Conservation (phyloP, 2,329 filamentous ascomycete genomes). For the Neofusicoccum umdonicola region DNA sequence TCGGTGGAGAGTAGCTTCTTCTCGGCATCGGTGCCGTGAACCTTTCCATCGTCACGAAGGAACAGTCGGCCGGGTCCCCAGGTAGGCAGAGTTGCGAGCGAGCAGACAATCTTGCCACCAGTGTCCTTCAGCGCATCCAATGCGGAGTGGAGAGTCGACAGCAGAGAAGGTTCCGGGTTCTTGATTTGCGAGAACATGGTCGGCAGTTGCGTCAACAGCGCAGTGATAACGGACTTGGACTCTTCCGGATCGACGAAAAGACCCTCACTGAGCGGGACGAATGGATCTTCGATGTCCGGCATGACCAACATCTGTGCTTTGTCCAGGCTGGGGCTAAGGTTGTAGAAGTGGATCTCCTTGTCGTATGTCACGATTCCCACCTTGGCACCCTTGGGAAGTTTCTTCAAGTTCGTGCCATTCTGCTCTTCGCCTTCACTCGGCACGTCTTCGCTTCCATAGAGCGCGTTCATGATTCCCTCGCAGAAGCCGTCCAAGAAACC, state of each 20-base stretch:
- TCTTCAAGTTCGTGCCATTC: slow-evolving; percentile 48
- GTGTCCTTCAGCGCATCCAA: slow-evolving; percentile 80
- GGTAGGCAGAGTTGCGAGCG: slow-evolving; percentile 81
- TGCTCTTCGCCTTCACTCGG: slow-evolving; percentile 45
- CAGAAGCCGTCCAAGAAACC: slow-evolving; percentile 89
- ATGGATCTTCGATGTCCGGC: slow-evolving; percentile 95
- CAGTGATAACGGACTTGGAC: slow-evolving; percentile 80
- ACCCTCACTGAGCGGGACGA: slow-evolving; percentile 85
- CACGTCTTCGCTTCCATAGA: slow-evolving; percentile 67
- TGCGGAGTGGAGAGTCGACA: slow-evolving; percentile 80
- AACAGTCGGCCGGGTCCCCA: slow-evolving; percentile 86
- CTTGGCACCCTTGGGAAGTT: slow-evolving; percentile 74
- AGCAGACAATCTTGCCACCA: slow-evolving; percentile 89
- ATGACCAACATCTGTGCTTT: slow-evolving; percentile 98
- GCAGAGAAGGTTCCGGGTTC: slow-evolving; percentile 83
- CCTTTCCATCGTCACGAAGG: slow-evolving; percentile 83
- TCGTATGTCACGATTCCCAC: slow-evolving; percentile 96
- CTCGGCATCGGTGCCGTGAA: slow-evolving; percentile 81
- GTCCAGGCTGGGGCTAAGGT: slow-evolving; percentile 75
- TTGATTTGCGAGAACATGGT: slow-evolving; percentile 84
- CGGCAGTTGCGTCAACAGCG: slow-evolving; percentile 80
- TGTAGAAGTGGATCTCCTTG: slow-evolving; percentile 97
- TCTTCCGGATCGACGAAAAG: slow-evolving; percentile 94
- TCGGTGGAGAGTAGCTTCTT: slow-evolving; percentile 91
- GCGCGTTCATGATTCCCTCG: slow-evolving; percentile 77